Base-by-base conservation (phyloP, 495 filamentous ascomycete genomes). In the Oleoguttula mirabilis region DNA sequence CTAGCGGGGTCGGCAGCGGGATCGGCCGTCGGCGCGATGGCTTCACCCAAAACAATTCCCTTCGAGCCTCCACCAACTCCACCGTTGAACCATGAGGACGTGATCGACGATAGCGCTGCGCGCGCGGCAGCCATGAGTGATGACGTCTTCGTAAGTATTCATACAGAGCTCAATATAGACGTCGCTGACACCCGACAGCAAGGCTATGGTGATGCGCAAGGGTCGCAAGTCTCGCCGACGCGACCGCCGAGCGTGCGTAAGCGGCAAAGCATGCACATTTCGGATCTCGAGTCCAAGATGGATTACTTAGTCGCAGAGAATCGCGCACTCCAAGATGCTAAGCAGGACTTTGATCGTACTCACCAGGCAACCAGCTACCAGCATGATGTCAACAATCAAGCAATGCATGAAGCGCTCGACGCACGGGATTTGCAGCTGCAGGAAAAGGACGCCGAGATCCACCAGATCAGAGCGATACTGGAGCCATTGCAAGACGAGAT, bases 241-340 rank as follows among this genome's bases (percentile, higher is more conserved):
- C 82, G 92, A 61, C 88, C 88, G 59, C 86, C 88, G 61, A 95
- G 85, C 70, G 80, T 66, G 54, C 86, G 88, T 47, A 84, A 85
- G 57, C 82, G 86, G 48, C 90, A 90, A 62, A 95, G 87, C 69
- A 84, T 94, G 80, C 90, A 95, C 64, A 77, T 96, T 37, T 71
- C 92, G 33, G 87, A 96, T 42, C 74, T 96, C 31, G 75, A 83
- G 54, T 56, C 69, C 23, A 72, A 70, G 55, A 70, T 94, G 50
- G 85, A 92, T 48, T 80, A 85, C 58, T 66, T 94, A 36, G 66
- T 78, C 30, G 75, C 82, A 0, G 86, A 93, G 54, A 94, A 94
- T 52, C 76, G 80, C 41, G 60, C 75, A 27, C 74, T 94, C 14
- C 67, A 75, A 52, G 80, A 84, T 20, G 80, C 80, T 32, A 82